A percentile compares a stretch with the other conserved stretches of the same genome.
Conservation (phyloP, 805 yeast species). For the Candida piceae region DNA sequence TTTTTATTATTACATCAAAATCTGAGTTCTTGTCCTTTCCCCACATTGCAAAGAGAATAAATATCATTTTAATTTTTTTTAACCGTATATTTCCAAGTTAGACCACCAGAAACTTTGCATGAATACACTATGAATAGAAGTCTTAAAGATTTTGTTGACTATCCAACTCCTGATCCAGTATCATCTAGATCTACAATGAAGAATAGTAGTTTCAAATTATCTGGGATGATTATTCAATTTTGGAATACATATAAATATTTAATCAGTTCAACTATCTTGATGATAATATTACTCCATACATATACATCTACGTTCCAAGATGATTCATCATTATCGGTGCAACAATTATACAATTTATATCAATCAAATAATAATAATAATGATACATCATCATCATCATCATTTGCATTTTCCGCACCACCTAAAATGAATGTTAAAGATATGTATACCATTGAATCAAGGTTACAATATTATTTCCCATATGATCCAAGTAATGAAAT, state of each 20-base stretch:
- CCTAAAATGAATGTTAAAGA: constrained; percentile 18
- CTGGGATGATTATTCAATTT: not conserved
- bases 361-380: constrained; percentile 2
- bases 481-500: constrained; percentile 17
- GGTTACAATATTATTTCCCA: constrained; percentile 22
- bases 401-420: constrained; percentile 4
- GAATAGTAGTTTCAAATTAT: not conserved
- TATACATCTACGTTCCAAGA: not conserved
- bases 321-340: not conserved
- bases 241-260: constrained; percentile 9
- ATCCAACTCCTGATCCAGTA: not conserved
- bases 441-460: constrained; percentile 23
- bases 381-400: not conserved
- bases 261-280: constrained; percentile 4
- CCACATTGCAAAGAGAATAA: too few species aligned
- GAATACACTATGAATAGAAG: constrained; percentile 1
- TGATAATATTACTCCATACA: constrained; percentile 5
- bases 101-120: too few species aligned
- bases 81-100: too few species aligned
- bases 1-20: too few species aligned
- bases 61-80: too few species aligned
- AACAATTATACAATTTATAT: constrained; percentile 6
- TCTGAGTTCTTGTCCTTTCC: too few species aligned
- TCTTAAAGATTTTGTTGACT: not conserved
- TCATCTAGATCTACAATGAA: too few species aligned